phyloP scores from a whole-genome alignment of 805 yeast genomes.

The Starmera caribaea region DNA sequence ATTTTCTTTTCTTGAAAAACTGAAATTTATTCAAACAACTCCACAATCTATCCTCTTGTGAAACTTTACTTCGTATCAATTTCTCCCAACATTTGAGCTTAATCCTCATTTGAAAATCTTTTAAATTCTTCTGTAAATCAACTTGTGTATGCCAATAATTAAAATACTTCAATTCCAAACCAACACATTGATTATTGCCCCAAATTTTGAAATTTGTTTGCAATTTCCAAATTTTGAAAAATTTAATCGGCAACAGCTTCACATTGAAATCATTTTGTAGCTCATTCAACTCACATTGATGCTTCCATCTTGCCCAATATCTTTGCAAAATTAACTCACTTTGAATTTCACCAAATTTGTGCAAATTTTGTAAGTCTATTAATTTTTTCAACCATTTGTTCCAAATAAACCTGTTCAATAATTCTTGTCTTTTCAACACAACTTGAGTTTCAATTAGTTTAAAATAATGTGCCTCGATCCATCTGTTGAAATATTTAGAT shows the following conservation, averaged over 20 bases:
- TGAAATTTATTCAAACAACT: conserved; percentile 7
- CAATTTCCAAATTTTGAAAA: conserved; percentile 7
- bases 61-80: conserved; percentile 4
- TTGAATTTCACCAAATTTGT: neutral
- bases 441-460: conserved; percentile 7
- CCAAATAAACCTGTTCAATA: conserved; percentile 8
- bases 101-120: neutral
- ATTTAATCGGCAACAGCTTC: neutral
- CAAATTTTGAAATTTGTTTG: neutral
- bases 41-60: conserved; percentile 3
- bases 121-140: neutral
- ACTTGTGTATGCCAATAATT: conserved; percentile 6
- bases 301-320: too few species aligned
- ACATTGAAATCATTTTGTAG: neutral
- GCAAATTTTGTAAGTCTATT: conserved; percentile 2
- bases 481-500: conserved; percentile 1
- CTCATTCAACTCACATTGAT: neutral
- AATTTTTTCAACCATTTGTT: conserved; percentile 10
- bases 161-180: neutral
- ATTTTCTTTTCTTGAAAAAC: neutral
- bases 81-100: conserved; percentile 1
- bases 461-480: conserved; percentile 4
- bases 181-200: neutral
- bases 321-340: neutral
- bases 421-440: neutral